Evolutionary conservation across 176 grass and related monocot genomes (phyloP), one percentile per base, ranked within the genome.

Genomic region (Microstegium vimineum): DNA sequence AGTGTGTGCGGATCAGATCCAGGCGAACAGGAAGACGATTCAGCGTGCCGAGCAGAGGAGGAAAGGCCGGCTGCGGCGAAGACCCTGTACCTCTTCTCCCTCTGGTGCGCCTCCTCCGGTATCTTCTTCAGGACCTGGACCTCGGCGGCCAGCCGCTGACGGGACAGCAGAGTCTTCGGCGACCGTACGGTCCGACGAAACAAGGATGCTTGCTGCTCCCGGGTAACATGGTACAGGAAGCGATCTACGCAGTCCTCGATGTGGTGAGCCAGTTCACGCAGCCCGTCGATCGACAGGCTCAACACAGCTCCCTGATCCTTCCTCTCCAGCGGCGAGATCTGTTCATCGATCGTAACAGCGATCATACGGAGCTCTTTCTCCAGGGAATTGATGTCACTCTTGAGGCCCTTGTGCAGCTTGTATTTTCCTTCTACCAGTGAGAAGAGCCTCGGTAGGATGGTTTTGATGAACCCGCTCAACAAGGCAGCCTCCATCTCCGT

Each of bases 281-380:
- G 49, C 31, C 59, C 73, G 22, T 75, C 49, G 1, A 75, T 75
- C 0, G 73, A 57, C 5, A 59, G 20, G 18, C 18, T 56, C 17
- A 36, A 51, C 2, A 37, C 40, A 31, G 18, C 33, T 59, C 49
- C 49, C 5, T 22, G 20, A 30, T 8, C 32, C 3, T 54, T 18
- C 28, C 32, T 36, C 10, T 51, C 31, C 49, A 4, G 0, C 26
- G 20, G 0, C 26, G 20, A 37, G 32, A 59, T n/a, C 73, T 59
- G 32, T 3, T 75, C 49, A 36, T 75, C 73, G 5, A 75, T 75
- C 4, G 20, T 54, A 16, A 10, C 49, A 13, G 15, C 14, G 49
- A 75, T 75, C 73, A 75, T 75, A 4, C 10, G 16, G 20, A 75
- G 73, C 73, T 75, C 73, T 57, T 37, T 75, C 49, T 37, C 32